Evolutionary conservation across 2,329 filamentous ascomycete genomes (phyloP), one percentile per base, ranked within the genome.

Genomic region (Talaromyces sp.): DNA sequence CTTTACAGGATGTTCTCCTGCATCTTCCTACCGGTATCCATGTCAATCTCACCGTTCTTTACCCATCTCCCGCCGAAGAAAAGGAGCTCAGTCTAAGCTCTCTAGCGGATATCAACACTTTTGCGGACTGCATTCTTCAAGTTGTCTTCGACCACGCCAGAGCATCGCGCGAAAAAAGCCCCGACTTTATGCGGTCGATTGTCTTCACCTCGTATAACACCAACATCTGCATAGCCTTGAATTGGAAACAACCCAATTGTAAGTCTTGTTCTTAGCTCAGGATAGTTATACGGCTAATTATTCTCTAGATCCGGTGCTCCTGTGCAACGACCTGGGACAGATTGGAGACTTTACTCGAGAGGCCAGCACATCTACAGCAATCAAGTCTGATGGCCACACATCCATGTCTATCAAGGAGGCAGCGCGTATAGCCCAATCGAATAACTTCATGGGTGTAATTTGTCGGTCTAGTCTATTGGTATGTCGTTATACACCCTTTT

Each of bases 221-320:
- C 13, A 90, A 89, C 68, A 86, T 98, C 22, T 99, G 95, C 79
- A 96, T 92, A 17, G 93, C 94, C 5, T 81, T 99, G 71, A 99
- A 99, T 79, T 99, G 95, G 95, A 99, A 99, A 78, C 95, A 99
- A 77, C 95, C 95, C 2, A 99, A 98, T 75, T 99, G 87, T 89
- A 75, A 79, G 86, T 79, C 6, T 41, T 37, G 35, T 25, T 47
- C 1, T 31, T 35, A 17, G 19, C 31, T 47, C n/a, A 13, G 31
- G 31, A 11, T 57, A 17, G 1, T 62, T 45, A 1, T 25, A 7
- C 27, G 11, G 47, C 60, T 62, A 4, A 56, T 56, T 25, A 45
- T 19, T 17, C 3, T 2, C 27, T 47, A 89, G 87, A 97, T 76
- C 95, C 95, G 0, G 92, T 98, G 0, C 91, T 99, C 71, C 84